Base-by-base conservation (phyloP, 495 filamentous ascomycete genomes). In the Penicillium odoratum region DNA sequence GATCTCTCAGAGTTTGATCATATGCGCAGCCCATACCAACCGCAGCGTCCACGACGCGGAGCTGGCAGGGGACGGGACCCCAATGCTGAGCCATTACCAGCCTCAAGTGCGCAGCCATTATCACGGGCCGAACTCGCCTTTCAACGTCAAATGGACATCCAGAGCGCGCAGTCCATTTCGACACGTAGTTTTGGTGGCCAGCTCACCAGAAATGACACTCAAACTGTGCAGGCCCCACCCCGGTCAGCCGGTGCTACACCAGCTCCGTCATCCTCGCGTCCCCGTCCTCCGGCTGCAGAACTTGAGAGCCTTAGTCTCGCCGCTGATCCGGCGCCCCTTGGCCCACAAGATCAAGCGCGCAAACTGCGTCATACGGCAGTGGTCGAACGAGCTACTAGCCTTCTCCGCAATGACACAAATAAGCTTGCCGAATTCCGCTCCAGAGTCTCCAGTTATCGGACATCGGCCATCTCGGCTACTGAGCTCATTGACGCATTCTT, bases 81-180 rank as follows among this genome's bases (percentile, higher is more conserved):
- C 6, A 94, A 93, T 67, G 79, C 90, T 2, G 93, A 97, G 53
- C 76, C 90, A 26, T 68, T 93, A 15, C 91, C 92, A 8, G 74
- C 79, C 7, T 91, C 90, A 30, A 90, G 88, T 42, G 91, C 90
- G 0, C 92, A 94, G 56, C 90, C 92, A 9, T 69, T 97, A 71
- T 78, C 86, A 58, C 76, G 94, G 73, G 94, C 93, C 61, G 90
- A 98, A 69, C 74, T 97, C 29, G 95, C 95, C 33, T 96, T 92
- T 67, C 93, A 97, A 63, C 81, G 95, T 44, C 91, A 96, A 58
- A 86, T 96, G 83, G 93, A 92, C 4, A 88, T 98, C 42, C 91
- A 93, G 60, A 92, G 84, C 58, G 85, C 90, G 1, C 93, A 94
- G 66, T 88, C 91, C 0, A 83, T 88, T 6, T 81, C 90, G 3